Conservation (phyloP, 768 basidiomycete genomes). For the Clitopilus passeckerianus region DNA sequence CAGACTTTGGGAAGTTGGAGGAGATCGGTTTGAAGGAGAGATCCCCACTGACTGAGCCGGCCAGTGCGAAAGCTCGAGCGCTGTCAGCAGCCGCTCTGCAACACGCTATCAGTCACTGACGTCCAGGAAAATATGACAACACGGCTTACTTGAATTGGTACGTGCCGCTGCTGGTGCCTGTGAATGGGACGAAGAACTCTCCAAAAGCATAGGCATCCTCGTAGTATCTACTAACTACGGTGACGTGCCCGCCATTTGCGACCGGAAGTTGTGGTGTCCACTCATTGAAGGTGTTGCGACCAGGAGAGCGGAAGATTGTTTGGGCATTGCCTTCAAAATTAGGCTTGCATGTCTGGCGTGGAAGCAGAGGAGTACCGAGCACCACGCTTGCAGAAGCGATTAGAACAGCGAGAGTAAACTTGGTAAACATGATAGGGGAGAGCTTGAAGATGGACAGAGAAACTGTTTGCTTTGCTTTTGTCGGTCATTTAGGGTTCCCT, state of each 20-base stretch:
- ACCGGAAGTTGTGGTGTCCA: slow-evolving; percentile 1
- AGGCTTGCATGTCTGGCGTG: slow-evolving; percentile 3
- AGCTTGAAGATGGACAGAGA: too few species aligned
- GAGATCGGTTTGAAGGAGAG: background rate
- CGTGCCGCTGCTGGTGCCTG: background rate
- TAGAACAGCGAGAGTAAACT: background rate
- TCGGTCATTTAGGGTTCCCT: too few species aligned
- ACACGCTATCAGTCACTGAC: background rate
- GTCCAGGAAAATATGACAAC: background rate
- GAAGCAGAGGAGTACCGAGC: background rate
- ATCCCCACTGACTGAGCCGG: background rate
- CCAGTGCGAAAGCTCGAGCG: background rate
- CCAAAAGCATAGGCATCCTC: background rate
- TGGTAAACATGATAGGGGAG: background rate
- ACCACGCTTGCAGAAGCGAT: background rate
- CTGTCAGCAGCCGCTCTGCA: slow-evolving; percentile 2
- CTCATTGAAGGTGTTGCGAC: background rate
- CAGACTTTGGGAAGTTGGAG: background rate
- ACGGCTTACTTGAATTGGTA: slow-evolving; percentile 6
- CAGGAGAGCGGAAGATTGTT: slow-evolving; percentile 1
- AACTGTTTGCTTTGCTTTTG: too few species aligned
- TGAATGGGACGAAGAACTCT: slow-evolving; percentile 5
- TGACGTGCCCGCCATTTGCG: slow-evolving; percentile 5
- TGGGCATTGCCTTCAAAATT: slow-evolving; percentile 5
- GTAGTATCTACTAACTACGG: background rate